phyloP scores from a whole-genome alignment of 129 eudicot genomes.

The Silybum marianum region DNA sequence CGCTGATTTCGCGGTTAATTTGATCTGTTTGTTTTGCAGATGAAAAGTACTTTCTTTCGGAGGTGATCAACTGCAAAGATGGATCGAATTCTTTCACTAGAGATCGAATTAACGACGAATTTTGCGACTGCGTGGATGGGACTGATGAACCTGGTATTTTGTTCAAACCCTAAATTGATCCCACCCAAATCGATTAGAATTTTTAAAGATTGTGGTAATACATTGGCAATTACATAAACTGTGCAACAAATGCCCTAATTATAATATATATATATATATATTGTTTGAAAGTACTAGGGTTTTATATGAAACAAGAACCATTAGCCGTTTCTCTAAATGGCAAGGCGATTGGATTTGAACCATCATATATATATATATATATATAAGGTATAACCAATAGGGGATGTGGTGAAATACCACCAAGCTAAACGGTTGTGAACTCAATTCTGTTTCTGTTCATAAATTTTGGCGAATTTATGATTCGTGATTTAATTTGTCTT shows the following conservation, averaged over 20 bases:
- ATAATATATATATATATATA: not conserved
- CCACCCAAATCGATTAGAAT: not conserved
- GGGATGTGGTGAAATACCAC: too few relatives aligned
- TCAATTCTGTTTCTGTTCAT: too few relatives aligned
- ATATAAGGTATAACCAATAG: too few relatives aligned
- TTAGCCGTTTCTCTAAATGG: too few relatives aligned
- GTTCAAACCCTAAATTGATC: slow-evolving; percentile 16
- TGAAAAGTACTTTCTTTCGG: slow-evolving; percentile 63
- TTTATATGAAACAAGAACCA: too few relatives aligned
- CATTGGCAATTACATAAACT: slow-evolving; percentile 6
- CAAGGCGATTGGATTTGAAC: too few relatives aligned
- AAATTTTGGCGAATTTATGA: too few relatives aligned
- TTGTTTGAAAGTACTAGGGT: too few relatives aligned
- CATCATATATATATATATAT: too few relatives aligned
- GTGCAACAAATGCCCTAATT: slow-evolving; percentile 7
- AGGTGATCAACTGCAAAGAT: slow-evolving; percentile 80
- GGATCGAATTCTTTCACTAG: slow-evolving; percentile 69
- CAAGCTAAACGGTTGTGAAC: too few relatives aligned
- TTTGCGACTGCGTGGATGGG: slow-evolving; percentile 90
- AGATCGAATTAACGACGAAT: slow-evolving; percentile 84
- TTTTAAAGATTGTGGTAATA: not conserved
- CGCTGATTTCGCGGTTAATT: not conserved
- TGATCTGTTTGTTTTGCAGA: slow-evolving; percentile 44
- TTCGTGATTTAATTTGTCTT: too few relatives aligned
- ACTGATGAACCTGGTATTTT: slow-evolving; percentile 90